Base-by-base conservation (phyloP, 1,284 basidiomycete species). In the Taiwanofungus camphoratus region DNA sequence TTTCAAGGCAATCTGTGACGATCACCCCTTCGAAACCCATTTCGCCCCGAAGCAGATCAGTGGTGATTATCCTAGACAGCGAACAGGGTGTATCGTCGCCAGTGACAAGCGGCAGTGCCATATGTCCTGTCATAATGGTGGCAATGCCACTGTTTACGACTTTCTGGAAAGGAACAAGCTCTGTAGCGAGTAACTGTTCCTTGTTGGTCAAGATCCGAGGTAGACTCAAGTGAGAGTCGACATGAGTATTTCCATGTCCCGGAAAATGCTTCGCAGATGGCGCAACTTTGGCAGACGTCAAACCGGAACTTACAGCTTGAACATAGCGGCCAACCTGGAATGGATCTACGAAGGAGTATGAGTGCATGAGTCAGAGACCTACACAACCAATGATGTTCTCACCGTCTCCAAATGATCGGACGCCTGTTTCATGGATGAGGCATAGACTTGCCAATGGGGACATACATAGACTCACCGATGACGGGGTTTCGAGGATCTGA, bases 351-450 rank as follows among this genome's bases (percentile, higher is more conserved):
- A 9, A 11, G 4, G n/a, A n/a, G 11, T 26, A 13, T 38, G 18
- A 45, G n/a, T 18, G 13, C 3, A 35, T 16, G 15, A 36, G 16
- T 16, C 19, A 15, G 11, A 19, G 26, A 27, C 3, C 13, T n/a
- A 20, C 3, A 5, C 9, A n/a, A 13, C 20, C 12, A n/a, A 33
- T 16, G 16, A 20, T 11, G 18, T 38, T 3, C 61, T 40, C 53
- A 81, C 82, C 73, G 52, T 83, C 80, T 1, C 83, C 78, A 48
- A 80, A 86, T 5, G 80, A 82, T 26, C 83, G 68, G 0, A 86
- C 79, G 16, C 80, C 81, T 82, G 39, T 7, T 2, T 21, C 2
- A 41, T 29, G 22, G 34, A 38, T 31, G 44, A 23, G 31, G 16
- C 44, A 48, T 11, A 20, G 22, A 6, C 43, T 39, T 9, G 35